Conservation (phyloP, 179 eudicot genomes). For the Spinacia oleracea region DNA sequence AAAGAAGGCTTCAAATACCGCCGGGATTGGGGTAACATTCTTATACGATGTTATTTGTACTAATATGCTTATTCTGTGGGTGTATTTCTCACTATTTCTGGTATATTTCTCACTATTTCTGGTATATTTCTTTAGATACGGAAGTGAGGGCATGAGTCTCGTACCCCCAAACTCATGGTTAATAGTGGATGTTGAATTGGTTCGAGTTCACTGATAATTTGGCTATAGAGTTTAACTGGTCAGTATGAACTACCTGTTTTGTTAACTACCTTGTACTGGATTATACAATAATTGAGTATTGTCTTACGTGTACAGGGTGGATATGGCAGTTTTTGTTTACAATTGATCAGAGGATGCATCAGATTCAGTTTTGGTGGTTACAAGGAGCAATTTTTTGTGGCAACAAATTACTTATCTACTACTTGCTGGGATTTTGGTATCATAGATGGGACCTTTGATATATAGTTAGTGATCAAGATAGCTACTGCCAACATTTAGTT, state of each 20-base stretch:
- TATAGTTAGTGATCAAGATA: not conserved
- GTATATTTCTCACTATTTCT: too few species aligned
- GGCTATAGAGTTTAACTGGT: not conserved
- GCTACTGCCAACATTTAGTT: not conserved
- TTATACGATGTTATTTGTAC: not conserved
- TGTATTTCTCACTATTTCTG: not conserved
- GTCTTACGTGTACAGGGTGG: too few species aligned
- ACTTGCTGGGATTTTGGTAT: not conserved
- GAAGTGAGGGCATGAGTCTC: conserved; percentile 44
- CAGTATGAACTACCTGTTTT: not conserved
- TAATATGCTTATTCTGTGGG: too few species aligned
- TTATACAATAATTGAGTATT: too few species aligned
- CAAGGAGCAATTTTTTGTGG: not conserved
- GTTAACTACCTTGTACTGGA: not conserved
- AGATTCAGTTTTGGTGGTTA: not conserved
- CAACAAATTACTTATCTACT: not conserved
- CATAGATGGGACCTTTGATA: not conserved
- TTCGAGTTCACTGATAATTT: conserved; percentile 28
- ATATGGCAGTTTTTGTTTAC: too few species aligned
- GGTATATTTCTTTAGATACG: conserved; percentile 41
- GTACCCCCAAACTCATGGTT: conserved; percentile 83
- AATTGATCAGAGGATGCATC: too few species aligned
- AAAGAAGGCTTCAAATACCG: conserved; percentile 69
- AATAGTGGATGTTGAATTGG: conserved; percentile 62
- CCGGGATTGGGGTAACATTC: conserved; percentile 58